These are phyloP conservation scores for Phaffia australis DNA, from an alignment of 768 basidiomycete genomes.

Conservation along the genomic window DNA sequence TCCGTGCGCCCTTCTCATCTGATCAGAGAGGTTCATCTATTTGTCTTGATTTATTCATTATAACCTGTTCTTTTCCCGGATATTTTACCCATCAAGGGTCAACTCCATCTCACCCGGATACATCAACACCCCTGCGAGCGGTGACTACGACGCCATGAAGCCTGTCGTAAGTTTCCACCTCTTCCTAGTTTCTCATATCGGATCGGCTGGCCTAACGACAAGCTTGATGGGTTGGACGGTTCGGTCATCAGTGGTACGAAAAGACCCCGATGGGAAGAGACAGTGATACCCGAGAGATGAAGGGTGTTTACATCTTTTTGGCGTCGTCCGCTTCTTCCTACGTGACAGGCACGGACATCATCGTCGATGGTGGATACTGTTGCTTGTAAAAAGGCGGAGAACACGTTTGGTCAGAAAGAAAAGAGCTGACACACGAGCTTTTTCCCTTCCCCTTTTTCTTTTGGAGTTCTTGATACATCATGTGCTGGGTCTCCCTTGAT, in stretches of 20 bases:
- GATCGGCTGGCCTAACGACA: no score
- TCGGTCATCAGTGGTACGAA: slow-evolving; percentile 12
- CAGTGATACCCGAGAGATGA: slow-evolving; percentile 20
- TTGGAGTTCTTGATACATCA: no score
- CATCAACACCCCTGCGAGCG: slow-evolving; percentile 24
- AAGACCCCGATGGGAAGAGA: slow-evolving; percentile 23
- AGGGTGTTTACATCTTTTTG: slow-evolving; percentile 19
- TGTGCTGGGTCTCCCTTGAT: no score
- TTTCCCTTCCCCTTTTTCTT: no score
- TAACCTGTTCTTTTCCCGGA: no score
- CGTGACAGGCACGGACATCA: slow-evolving; percentile 21
- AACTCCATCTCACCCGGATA: slow-evolving; percentile 25
- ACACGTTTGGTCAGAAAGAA: no score
- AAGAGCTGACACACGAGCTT: no score
- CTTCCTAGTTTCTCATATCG: background rate
- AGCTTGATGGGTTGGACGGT: no score
- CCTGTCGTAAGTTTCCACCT: slow-evolving; percentile 1
- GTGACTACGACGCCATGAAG: slow-evolving; percentile 23
- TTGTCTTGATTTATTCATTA: no score
- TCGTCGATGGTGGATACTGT: slow-evolving; percentile 22
- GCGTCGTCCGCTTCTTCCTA: slow-evolving; percentile 21
- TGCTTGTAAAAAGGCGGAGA: background rate
- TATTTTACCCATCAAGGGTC: background rate
- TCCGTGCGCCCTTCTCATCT: no score
- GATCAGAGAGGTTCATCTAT: no score